Base-by-base conservation (phyloP, 2,329 filamentous ascomycete genomes). In the Ascochyta fabae region DNA sequence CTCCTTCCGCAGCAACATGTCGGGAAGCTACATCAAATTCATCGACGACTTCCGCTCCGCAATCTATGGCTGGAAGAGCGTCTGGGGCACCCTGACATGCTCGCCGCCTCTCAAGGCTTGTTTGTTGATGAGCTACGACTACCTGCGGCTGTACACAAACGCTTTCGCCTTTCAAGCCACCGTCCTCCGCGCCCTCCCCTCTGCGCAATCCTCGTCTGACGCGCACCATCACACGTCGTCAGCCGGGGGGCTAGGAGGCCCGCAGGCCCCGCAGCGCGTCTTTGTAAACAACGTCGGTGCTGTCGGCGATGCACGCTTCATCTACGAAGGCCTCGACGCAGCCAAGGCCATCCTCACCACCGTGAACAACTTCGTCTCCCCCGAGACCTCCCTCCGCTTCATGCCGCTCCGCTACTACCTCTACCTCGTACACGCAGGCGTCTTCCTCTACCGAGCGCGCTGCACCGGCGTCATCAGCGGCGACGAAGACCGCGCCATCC, bases 131-230 rank as follows among this genome's bases (percentile, higher is more conserved):
- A 89, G 87, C 0, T 90, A 90, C 66, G 87, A 91, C 62, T 91
- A 90, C 66, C 76, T 91, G 1, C 82, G 88, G 6, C 80, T 91
- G 0, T 91, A 91, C 70, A 89, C 88, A 45, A 90, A 90, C 55
- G 88, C 88, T 0, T 91, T 91, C 67, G 88, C 88, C 1, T 91
- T 91, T 62, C 88, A 91, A 68, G 88, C 88, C 3, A 89, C 87
- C 0, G 85, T 84, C 22, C 77, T 79, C 23, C 75, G 79, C 29
- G 78, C 78, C 13, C 61, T 80, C 0, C 76, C 77, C 6, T 60
- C 71, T 24, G 61, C 64, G 7, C 58, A 64, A 8, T 41, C 56
- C 23, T 44, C 66, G 7, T 44, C 56, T 16, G 56, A 61, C 10
- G 19, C 29, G 12, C 29, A 31, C 19, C 47, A 36, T 31, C 48